These are phyloP conservation scores for Xylariaceae sp. DNA, from an alignment of 2,329 filamentous ascomycete genomes.

Conservation along the genomic window DNA sequence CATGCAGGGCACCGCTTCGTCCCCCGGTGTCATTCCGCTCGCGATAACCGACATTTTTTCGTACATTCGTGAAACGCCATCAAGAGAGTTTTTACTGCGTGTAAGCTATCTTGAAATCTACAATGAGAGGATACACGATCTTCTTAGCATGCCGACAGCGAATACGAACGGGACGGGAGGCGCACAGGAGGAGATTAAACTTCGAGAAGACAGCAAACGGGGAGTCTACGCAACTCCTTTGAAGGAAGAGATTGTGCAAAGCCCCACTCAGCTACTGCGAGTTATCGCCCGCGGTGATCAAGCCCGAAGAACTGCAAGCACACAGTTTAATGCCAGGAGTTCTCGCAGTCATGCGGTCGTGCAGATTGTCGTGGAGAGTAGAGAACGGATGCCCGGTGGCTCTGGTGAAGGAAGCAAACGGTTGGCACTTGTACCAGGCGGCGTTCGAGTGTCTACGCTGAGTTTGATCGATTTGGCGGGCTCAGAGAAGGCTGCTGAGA, in stretches of 20 bases:
- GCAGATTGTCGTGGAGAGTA: slow-evolving; percentile 95
- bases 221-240: slow-evolving; percentile 94
- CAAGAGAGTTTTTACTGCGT: slow-evolving; percentile 85
- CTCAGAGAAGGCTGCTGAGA: slow-evolving; percentile 91
- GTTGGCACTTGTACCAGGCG: slow-evolving; percentile 68
- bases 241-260: slow-evolving; percentile 98
- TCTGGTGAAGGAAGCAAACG: slow-evolving; percentile 55
- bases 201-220: slow-evolving; percentile 91
- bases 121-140: slow-evolving; percentile 94
- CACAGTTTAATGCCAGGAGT: slow-evolving; percentile 93
- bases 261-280: slow-evolving; percentile 85
- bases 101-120: slow-evolving; percentile 99
- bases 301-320: slow-evolving; percentile 83
- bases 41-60: slow-evolving; percentile 99
- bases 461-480: slow-evolving; percentile 95
- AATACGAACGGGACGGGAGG: slow-evolving; percentile 47
- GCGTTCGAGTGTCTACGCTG: slow-evolving; percentile 89
- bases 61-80: slow-evolving; percentile 94
- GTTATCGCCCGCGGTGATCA: slow-evolving; percentile 94
- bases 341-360: slow-evolving; percentile 98
- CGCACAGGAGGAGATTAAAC: slow-evolving; percentile 86
- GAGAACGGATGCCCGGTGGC: slow-evolving; percentile 68
- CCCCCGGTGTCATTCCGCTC: slow-evolving; percentile 91
- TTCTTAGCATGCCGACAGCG: slow-evolving; percentile 69
- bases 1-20: slow-evolving; percentile 96